phyloP scores from a whole-genome alignment of 2,329 filamentous ascomycete species.

The Cyphellophora europaea region DNA sequence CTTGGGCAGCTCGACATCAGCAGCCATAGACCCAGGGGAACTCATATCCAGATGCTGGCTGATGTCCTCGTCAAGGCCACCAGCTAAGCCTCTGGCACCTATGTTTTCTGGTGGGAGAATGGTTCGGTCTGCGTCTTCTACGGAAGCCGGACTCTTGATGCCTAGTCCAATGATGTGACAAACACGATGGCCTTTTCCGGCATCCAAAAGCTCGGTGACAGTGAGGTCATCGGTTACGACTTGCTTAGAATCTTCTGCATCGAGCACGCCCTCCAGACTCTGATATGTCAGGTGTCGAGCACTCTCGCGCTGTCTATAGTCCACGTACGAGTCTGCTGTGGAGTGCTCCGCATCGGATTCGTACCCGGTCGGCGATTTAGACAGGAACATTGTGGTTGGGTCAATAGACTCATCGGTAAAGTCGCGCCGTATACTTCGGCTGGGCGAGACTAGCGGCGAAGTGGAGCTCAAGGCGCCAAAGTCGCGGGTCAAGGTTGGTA shows the following conservation, averaged over 20 bases:
- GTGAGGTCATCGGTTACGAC: background rate
- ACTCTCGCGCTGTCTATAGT: background rate
- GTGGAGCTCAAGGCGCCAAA: slow-evolving; percentile 11
- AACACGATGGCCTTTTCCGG: no score
- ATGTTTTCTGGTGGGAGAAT: background rate
- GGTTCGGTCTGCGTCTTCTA: background rate
- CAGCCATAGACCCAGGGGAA: background rate
- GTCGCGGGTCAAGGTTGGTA: slow-evolving; percentile 20
- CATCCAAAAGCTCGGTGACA: background rate
- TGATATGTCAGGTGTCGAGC: background rate
- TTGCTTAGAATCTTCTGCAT: no score
- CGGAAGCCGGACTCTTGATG: background rate
- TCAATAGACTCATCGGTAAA: slow-evolving; percentile 7
- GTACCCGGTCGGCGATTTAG: slow-evolving; percentile 13
- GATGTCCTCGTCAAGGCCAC: background rate
- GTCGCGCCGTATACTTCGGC: background rate
- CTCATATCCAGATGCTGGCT: background rate
- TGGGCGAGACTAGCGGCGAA: slow-evolving; percentile 13
- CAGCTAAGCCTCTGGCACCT: background rate
- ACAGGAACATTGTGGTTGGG: slow-evolving; percentile 17
- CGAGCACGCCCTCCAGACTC: background rate
- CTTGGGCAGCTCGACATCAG: background rate
- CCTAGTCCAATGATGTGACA: no score
- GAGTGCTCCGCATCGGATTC: background rate
- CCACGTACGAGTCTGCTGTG: background rate